phyloP scores from a whole-genome alignment of 768 basidiomycete species.

The Termitomyces sp. region DNA sequence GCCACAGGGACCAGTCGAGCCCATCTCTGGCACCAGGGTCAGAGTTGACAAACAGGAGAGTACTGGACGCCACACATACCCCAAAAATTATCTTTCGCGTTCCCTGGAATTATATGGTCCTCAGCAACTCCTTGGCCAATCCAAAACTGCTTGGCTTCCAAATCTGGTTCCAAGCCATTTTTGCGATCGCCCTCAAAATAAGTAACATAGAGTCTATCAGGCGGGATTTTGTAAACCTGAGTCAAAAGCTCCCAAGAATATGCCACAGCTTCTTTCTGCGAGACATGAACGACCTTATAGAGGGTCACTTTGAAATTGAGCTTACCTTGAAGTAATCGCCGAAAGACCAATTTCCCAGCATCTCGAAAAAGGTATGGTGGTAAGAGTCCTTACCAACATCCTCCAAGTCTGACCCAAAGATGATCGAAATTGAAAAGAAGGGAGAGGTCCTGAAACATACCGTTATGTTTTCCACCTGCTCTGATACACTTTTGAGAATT shows the following conservation, averaged over 20 bases:
- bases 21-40: conserved; percentile 73
- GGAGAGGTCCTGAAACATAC: conserved; percentile 29
- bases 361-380: conserved; percentile 98
- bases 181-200: conserved; percentile 96
- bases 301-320: conserved; percentile 5
- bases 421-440: neutral
- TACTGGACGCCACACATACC: conserved; percentile 43
- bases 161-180: conserved; percentile 80
- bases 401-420: conserved; percentile 68
- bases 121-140: conserved; percentile 82
- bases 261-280: conserved; percentile 83
- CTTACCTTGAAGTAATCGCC: conserved; percentile 98
- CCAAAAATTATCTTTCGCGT: conserved; percentile 99
- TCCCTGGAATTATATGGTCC: conserved; percentile 88
- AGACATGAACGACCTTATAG: conserved; percentile 1
- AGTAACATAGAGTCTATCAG: conserved; percentile 91
- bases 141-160: conserved; percentile 87
- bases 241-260: conserved; percentile 97
- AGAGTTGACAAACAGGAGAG: conserved; percentile 1
- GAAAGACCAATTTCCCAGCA: conserved; percentile 99
- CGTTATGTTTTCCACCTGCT: conserved; percentile 98
- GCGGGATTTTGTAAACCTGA: conserved; percentile 78
- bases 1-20: conserved; percentile 95
- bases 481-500: conserved; percentile 99
- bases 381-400: conserved; percentile 99